phyloP scores from a whole-genome alignment of 768 basidiomycete genomes.

The Mycena amicta region DNA sequence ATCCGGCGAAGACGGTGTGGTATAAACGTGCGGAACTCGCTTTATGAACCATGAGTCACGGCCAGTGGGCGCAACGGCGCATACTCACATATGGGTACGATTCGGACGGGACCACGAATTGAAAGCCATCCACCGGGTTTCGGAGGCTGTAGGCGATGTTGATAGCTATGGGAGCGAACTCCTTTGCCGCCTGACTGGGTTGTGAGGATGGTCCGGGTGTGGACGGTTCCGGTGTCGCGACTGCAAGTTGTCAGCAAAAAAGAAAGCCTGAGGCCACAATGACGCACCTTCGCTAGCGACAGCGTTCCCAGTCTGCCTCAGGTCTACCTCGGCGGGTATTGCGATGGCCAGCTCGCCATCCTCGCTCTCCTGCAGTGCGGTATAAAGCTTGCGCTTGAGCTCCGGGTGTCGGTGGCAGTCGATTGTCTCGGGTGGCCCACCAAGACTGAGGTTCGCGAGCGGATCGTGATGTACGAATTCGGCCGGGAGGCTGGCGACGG shows the following conservation, averaged over 20 bases:
- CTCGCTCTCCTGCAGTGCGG: slow-evolving; percentile 87
- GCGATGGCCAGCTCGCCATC: slow-evolving; percentile 94
- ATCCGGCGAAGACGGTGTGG: slow-evolving; percentile 84
- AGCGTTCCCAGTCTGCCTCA: slow-evolving; percentile 57
- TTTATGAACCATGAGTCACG: slow-evolving; percentile 35
- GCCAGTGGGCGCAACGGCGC: slow-evolving; percentile 3
- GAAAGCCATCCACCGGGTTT: slow-evolving; percentile 82
- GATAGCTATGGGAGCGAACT: slow-evolving; percentile 76
- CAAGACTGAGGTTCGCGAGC: slow-evolving; percentile 64
- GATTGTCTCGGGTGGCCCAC: slow-evolving; percentile 51
- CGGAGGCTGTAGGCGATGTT: slow-evolving; percentile 80
- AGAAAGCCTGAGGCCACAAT: neutral
- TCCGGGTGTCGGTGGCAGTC: slow-evolving; percentile 92
- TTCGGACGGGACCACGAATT: slow-evolving; percentile 82
- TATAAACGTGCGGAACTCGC: slow-evolving; percentile 93
- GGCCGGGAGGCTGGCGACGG: slow-evolving; percentile 69
- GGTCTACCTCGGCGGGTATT: slow-evolving; percentile 71
- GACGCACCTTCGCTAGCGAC: slow-evolving; percentile 62
- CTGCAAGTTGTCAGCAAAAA: slow-evolving; percentile 35
- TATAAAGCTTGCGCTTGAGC: slow-evolving; percentile 88
- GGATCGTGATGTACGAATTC: slow-evolving; percentile 83
- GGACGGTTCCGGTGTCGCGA: slow-evolving; percentile 82
- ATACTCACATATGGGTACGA: slow-evolving; percentile 80
- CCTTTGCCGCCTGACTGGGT: slow-evolving; percentile 42
- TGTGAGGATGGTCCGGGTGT: slow-evolving; percentile 50